phyloP scores from a whole-genome alignment of 768 basidiomycete genomes.

The Amanita jacksonii region DNA sequence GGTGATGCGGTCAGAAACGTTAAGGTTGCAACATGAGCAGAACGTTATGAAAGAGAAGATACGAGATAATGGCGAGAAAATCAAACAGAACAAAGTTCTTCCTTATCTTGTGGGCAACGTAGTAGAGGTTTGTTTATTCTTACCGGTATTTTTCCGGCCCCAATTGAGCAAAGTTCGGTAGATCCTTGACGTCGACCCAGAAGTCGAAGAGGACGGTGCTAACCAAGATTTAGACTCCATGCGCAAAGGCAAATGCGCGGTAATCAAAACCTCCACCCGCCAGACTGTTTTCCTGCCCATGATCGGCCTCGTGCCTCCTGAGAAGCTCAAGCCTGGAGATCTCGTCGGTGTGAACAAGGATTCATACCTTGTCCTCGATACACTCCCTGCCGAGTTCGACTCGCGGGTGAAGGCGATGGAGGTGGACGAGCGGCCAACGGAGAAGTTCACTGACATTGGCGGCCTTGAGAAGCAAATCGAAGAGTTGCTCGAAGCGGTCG shows the following conservation, averaged over 20 bases:
- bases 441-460: constrained; percentile 95
- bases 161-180: constrained; percentile 20
- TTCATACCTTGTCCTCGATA: constrained; percentile 94
- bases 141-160: too few relatives aligned
- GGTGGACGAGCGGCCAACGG: constrained; percentile 95
- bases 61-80: constrained; percentile 94
- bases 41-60: constrained; percentile 98
- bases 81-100: constrained; percentile 98
- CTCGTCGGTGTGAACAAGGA: constrained; percentile 99
- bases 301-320: constrained; percentile 93
- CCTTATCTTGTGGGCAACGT: constrained; percentile 98
- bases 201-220: constrained; percentile 91
- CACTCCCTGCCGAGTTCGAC: constrained; percentile 93
- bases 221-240: constrained; percentile 92
- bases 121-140: constrained; percentile 65
- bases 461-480: constrained; percentile 99
- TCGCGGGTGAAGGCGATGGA: constrained; percentile 99
- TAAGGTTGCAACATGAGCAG: constrained; percentile 89
- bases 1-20: constrained; percentile 96
- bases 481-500: constrained; percentile 95
- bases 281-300: constrained; percentile 98
- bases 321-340: constrained; percentile 83
- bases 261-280: constrained; percentile 97
- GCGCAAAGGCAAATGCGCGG: constrained; percentile 96
- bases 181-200: constrained; percentile 93